phyloP scores from a whole-genome alignment of 179 eudicot species.

The Amaranthus tricolor region DNA sequence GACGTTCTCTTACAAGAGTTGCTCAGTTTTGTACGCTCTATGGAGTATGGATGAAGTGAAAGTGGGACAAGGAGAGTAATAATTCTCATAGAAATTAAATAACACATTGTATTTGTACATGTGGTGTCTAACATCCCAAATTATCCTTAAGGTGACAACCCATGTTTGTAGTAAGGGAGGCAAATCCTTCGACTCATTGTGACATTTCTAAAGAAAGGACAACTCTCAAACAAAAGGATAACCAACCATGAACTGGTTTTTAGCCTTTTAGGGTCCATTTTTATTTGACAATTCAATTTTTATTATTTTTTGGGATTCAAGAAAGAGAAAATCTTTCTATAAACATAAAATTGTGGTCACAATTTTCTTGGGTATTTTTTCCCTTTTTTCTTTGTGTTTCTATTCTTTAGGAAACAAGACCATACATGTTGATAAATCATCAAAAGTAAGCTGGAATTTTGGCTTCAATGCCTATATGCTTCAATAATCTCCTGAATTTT shows the following conservation, averaged over 20 bases:
- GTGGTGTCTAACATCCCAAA: slow-evolving; percentile 18
- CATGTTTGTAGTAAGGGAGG: slow-evolving; percentile 21
- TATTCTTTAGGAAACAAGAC: slow-evolving; percentile 13
- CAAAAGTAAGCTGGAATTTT: slow-evolving; percentile 24
- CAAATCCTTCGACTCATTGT: slow-evolving; percentile 9
- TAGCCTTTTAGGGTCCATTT: slow-evolving; percentile 10
- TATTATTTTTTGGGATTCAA: neutral
- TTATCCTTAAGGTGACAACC: neutral
- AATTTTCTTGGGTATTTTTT: slow-evolving; percentile 5
- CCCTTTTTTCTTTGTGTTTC: neutral
- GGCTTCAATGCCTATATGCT: slow-evolving; percentile 11
- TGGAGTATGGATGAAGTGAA: neutral
- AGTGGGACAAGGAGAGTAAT: neutral
- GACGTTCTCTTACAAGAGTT: no score
- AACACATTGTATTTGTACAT: slow-evolving; percentile 4
- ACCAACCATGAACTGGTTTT: slow-evolving; percentile 21
- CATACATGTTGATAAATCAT: slow-evolving; percentile 16
- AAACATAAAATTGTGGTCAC: slow-evolving; percentile 13
- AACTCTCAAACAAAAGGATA: slow-evolving; percentile 12
- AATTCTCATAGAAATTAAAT: neutral
- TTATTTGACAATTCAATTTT: neutral
- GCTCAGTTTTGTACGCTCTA: neutral
- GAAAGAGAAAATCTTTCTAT: neutral
- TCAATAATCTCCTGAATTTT: neutral
- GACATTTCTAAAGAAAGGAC: slow-evolving; percentile 13